phyloP scores from a whole-genome alignment of 768 basidiomycete species.

The Lactarius sp. region DNA sequence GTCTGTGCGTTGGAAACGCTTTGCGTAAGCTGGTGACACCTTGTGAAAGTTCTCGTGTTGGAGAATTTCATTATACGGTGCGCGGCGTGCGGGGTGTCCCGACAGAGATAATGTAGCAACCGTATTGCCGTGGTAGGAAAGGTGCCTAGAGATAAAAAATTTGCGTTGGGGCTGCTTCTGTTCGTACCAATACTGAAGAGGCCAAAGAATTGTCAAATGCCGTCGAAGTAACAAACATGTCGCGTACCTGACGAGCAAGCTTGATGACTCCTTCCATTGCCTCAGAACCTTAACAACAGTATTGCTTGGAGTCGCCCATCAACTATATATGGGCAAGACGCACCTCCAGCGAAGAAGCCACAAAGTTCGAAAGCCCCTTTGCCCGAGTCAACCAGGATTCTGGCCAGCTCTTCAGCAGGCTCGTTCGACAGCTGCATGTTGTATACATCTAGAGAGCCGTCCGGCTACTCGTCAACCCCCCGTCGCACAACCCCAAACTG shows the following conservation, averaged over 20 bases:
- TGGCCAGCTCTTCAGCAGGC: conserved; percentile 77
- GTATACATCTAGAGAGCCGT: conserved; percentile 59
- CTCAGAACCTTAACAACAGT: conserved; percentile 58
- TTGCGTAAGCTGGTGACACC: conserved; percentile 83
- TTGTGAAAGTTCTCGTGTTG: conserved; percentile 69
- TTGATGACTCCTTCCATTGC: conserved; percentile 88
- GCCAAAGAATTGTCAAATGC: conserved; percentile 3
- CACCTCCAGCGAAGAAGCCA: conserved; percentile 75
- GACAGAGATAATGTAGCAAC: conserved; percentile 63
- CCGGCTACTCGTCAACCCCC: neutral
- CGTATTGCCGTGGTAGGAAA: conserved; percentile 87
- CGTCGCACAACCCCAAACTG: neutral
- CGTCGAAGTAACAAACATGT: neutral
- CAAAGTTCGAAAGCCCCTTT: conserved; percentile 68
- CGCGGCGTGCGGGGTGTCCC: conserved; percentile 61
- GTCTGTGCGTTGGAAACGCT: conserved; percentile 61
- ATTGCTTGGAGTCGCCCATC: neutral
- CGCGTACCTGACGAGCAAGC: conserved; percentile 63
- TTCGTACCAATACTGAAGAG: conserved; percentile 62
- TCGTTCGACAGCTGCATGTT: conserved; percentile 79
- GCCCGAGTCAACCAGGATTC: conserved; percentile 55
- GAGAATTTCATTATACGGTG: conserved; percentile 61
- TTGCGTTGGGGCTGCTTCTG: conserved; percentile 61
- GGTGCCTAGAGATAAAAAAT: conserved; percentile 72
- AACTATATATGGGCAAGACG: conserved; percentile 19